These are phyloP conservation scores for Metschnikowia vanudenii DNA, from an alignment of 805 yeast species.

Conservation along the genomic window DNA sequence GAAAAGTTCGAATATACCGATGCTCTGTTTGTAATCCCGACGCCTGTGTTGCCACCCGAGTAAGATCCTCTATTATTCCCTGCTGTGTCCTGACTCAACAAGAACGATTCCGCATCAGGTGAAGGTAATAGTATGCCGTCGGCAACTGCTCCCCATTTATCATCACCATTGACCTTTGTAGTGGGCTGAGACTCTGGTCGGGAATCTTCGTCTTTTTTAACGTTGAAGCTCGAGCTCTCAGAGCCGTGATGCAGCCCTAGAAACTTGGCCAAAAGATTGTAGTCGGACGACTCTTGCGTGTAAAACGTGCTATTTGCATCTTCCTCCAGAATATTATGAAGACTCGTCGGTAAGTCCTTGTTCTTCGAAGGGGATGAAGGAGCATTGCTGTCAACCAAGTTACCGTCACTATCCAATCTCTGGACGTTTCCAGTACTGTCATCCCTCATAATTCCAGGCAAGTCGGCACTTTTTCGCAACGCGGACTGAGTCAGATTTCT, in stretches of 20 bases:
- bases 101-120: slow-evolving; percentile 15
- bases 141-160: slow-evolving; percentile 24
- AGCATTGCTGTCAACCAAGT: slow-evolving; percentile 27
- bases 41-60: background rate
- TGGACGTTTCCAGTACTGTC: slow-evolving; percentile 39
- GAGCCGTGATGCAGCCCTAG: slow-evolving; percentile 12
- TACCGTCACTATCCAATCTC: slow-evolving; percentile 46
- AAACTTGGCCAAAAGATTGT: slow-evolving; percentile 18
- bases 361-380: slow-evolving; percentile 8
- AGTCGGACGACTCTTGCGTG: slow-evolving; percentile 18
- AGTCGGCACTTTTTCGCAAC: slow-evolving; percentile 1
- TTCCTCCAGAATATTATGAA: slow-evolving; percentile 18
- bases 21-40: slow-evolving; percentile 1
- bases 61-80: background rate
- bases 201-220: slow-evolving; percentile 14
- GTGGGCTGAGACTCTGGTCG: slow-evolving; percentile 24
- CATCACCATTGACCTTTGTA: slow-evolving; percentile 26
- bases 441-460: slow-evolving; percentile 16
- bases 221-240: slow-evolving; percentile 2
- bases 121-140: slow-evolving; percentile 12
- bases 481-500: slow-evolving; percentile 31
- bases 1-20: slow-evolving; percentile 16
- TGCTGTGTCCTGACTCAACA: slow-evolving; percentile 1
- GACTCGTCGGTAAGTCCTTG: slow-evolving; percentile 15
- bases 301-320: slow-evolving; percentile 11